These are phyloP conservation scores for Dovyalis caffra DNA, from an alignment of 345 rosid genomes.

Conservation along the genomic window DNA sequence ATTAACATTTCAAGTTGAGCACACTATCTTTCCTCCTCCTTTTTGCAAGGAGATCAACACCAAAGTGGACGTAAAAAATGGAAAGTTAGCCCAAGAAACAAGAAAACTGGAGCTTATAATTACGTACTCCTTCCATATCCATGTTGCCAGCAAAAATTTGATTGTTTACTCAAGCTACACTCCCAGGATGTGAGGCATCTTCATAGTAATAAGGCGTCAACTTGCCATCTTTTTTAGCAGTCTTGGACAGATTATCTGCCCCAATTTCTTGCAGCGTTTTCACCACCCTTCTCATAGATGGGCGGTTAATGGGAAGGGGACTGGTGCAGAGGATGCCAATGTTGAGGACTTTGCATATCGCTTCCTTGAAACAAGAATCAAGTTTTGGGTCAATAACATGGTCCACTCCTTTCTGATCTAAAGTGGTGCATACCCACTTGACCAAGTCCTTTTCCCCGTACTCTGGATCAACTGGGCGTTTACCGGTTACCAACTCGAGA, in stretches of 20 bases:
- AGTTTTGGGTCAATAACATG: conserved; percentile 78
- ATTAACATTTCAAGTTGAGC: neutral
- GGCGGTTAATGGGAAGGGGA: conserved; percentile 90
- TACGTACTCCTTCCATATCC: conserved; percentile 1
- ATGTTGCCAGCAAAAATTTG: neutral
- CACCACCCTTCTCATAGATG: conserved; percentile 93
- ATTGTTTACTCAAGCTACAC: conserved; percentile 51
- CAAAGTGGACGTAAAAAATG: conserved; percentile 18
- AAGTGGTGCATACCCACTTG: conserved; percentile 81
- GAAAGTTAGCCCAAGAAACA: conserved; percentile 13
- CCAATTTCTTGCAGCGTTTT: conserved; percentile 82
- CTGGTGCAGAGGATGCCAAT: conserved; percentile 82
- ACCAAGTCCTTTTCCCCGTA: conserved; percentile 91
- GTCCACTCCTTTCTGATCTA: conserved; percentile 79
- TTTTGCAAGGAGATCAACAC: conserved; percentile 20
- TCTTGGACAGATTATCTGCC: conserved; percentile 34
- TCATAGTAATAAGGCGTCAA: conserved; percentile 86
- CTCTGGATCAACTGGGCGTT: conserved; percentile 75
- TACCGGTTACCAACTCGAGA: conserved; percentile 86
- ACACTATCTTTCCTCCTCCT: conserved; percentile 10
- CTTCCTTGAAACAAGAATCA: conserved; percentile 80
- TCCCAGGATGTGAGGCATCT: conserved; percentile 76
- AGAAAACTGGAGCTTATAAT: conserved; percentile 17
- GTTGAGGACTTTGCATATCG: conserved; percentile 80
- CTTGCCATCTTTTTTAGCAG: conserved; percentile 65